Conservation (phyloP, 2,329 filamentous ascomycete species). For the Calonectria multiphialidica region DNA sequence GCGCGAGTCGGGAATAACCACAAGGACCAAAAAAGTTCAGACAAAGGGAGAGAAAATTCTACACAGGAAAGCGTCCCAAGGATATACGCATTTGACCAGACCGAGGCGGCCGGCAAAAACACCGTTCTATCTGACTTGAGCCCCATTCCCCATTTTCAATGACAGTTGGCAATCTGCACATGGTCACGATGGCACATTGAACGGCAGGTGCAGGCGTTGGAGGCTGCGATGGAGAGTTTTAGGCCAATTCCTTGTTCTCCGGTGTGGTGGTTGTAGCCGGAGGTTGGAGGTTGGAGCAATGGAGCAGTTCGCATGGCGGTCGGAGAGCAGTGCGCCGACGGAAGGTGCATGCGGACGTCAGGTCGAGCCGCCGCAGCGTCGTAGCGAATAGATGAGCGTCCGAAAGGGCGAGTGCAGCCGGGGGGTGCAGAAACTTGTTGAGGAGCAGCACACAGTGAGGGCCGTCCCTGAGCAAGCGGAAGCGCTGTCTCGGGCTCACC, state of each 20-base stretch:
- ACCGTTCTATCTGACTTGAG: neutral
- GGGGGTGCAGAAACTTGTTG: neutral
- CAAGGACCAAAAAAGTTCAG: neutral
- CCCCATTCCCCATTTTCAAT: neutral
- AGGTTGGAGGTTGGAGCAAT: constrained; percentile 5
- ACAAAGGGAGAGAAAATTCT: neutral
- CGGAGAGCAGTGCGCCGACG: neutral
- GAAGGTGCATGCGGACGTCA: constrained; percentile 14
- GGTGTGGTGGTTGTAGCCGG: constrained; percentile 33
- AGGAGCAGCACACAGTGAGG: neutral
- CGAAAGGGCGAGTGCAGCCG: constrained; percentile 5
- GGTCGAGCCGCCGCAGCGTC: neutral
- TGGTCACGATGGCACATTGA: neutral
- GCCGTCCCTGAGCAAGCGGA: neutral
- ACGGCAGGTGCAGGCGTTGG: constrained; percentile 32
- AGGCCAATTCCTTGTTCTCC: neutral
- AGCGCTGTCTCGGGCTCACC: neutral
- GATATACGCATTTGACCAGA: constrained; percentile 9
- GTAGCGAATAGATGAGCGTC: neutral
- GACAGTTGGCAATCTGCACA: constrained; percentile 11
- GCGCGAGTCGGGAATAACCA: neutral
- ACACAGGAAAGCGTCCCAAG: neutral
- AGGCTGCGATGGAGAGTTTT: constrained; percentile 11
- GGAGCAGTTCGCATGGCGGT: neutral
- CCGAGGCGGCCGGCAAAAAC: constrained; percentile 1